phyloP scores from a whole-genome alignment of 371 early-diverging fungal species.

The Circinella minor region DNA sequence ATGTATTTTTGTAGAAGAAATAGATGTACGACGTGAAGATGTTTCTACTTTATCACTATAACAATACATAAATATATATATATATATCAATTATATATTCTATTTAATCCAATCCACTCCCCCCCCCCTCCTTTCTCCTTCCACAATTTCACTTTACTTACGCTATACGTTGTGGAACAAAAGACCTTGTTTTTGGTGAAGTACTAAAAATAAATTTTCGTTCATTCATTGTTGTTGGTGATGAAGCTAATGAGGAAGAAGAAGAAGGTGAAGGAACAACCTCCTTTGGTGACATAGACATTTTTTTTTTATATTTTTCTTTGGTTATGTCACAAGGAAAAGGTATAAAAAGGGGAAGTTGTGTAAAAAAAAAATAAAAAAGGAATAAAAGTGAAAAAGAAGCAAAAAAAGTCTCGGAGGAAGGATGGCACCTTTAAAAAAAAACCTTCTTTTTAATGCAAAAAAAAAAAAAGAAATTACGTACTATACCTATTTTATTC shows the following conservation, averaged over 20 bases:
- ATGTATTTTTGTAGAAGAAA: background rate
- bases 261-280: conserved; percentile 3
- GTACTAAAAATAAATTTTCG: background rate
- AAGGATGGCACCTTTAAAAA: too few relatives aligned
- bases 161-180: conserved; percentile 13
- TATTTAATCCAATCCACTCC: too few relatives aligned
- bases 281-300: background rate
- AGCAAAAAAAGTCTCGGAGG: background rate
- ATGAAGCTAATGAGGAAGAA: conserved; percentile 12
- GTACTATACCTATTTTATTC: too few relatives aligned
- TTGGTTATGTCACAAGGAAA: too few relatives aligned
- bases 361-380: background rate
- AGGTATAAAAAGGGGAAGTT: too few relatives aligned
- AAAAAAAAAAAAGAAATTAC: too few relatives aligned
- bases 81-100: too few relatives aligned
- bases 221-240: conserved; percentile 5
- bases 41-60: conserved; percentile 7
- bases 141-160: conserved; percentile 3
- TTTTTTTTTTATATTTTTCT: background rate
- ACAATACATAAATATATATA: too few relatives aligned
- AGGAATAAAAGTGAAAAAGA: too few relatives aligned
- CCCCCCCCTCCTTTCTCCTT: too few relatives aligned
- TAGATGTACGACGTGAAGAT: conserved; percentile 1
- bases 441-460: too few relatives aligned
- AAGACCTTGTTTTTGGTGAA: background rate